Conservation (phyloP, 2,329 filamentous ascomycete species). For the Colletotrichum aenigma region DNA sequence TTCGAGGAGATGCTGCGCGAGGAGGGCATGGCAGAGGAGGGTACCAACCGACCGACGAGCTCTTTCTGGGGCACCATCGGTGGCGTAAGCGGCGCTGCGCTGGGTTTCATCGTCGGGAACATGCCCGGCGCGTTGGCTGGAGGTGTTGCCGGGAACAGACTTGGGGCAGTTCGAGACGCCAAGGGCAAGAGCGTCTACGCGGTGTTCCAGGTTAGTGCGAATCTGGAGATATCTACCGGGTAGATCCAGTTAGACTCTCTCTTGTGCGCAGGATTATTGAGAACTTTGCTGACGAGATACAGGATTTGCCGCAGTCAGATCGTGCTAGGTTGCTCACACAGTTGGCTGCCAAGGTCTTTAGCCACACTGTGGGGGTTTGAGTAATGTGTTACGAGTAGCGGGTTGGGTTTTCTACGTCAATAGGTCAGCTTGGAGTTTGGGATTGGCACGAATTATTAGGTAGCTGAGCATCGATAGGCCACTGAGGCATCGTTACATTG, state of each 20-base stretch:
- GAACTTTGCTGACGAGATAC: slow-evolving; percentile 1
- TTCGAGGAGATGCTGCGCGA: slow-evolving; percentile 92
- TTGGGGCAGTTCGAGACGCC: slow-evolving; percentile 89
- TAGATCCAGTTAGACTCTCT: slow-evolving; percentile 9
- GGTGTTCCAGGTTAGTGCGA: slow-evolving; percentile 70
- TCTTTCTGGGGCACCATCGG: slow-evolving; percentile 90
- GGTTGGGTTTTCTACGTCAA: not conserved
- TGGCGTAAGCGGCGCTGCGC: slow-evolving; percentile 82
- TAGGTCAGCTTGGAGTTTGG: slow-evolving; percentile 16
- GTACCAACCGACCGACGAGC: slow-evolving; percentile 62
- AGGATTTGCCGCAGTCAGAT: slow-evolving; percentile 84
- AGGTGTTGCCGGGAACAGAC: slow-evolving; percentile 86
- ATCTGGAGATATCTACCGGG: slow-evolving; percentile 13
- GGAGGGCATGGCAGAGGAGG: slow-evolving; percentile 79
- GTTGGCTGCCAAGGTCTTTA: slow-evolving; percentile 85
- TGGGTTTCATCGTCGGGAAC: slow-evolving; percentile 96
- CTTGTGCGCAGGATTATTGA: not conserved
- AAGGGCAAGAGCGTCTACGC: slow-evolving; percentile 94
- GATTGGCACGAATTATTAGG: not conserved
- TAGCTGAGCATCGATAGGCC: not conserved
- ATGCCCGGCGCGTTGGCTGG: slow-evolving; percentile 88
- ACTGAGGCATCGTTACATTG: not conserved
- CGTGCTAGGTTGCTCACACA: slow-evolving; percentile 82
- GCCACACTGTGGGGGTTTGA: slow-evolving; percentile 70
- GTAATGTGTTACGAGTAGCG: not conserved